A percentile compares a stretch with the other conserved stretches of the same genome.
These are phyloP conservation scores for Acer campestre DNA, from an alignment of 345 rosid genomes.

Conservation along the genomic window DNA sequence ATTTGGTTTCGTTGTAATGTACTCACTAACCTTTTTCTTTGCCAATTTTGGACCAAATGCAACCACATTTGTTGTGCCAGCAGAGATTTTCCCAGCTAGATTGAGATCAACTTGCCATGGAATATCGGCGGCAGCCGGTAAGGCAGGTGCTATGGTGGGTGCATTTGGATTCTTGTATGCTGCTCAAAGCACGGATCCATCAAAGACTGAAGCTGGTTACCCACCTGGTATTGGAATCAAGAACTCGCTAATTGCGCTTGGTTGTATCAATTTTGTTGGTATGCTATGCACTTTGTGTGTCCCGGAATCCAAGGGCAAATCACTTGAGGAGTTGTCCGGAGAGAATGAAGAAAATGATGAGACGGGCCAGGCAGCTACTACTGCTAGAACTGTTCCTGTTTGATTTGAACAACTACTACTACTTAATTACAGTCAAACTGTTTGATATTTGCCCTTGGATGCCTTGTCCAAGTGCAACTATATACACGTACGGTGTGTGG, in stretches of 20 bases:
- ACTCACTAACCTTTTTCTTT: slow-evolving; percentile 75
- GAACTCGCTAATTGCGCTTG: slow-evolving; percentile 37
- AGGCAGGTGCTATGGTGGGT: slow-evolving; percentile 75
- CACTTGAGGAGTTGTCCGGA: slow-evolving; percentile 37
- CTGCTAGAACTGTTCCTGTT: slow-evolving; percentile 15
- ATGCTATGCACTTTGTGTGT: slow-evolving; percentile 29
- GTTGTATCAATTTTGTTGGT: slow-evolving; percentile 24
- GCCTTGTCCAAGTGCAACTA: slow-evolving; percentile 5
- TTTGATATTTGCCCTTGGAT: neutral
- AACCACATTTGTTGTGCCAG: slow-evolving; percentile 75
- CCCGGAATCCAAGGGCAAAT: slow-evolving; percentile 38
- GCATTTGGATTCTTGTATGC: slow-evolving; percentile 72
- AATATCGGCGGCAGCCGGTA: slow-evolving; percentile 69
- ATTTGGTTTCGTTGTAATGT: slow-evolving; percentile 57
- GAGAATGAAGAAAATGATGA: slow-evolving; percentile 27
- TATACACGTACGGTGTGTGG: neutral
- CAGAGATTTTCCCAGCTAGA: slow-evolving; percentile 82
- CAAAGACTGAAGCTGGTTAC: slow-evolving; percentile 28
- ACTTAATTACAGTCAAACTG: neutral
- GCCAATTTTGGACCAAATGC: slow-evolving; percentile 84
- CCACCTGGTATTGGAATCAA: slow-evolving; percentile 35
- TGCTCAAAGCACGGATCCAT: slow-evolving; percentile 28
- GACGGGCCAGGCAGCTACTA: neutral
- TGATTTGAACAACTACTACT: neutral
- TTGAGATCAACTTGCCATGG: slow-evolving; percentile 82